phyloP scores from a whole-genome alignment of 768 basidiomycete genomes.

The Rossbeevera mucosa region DNA sequence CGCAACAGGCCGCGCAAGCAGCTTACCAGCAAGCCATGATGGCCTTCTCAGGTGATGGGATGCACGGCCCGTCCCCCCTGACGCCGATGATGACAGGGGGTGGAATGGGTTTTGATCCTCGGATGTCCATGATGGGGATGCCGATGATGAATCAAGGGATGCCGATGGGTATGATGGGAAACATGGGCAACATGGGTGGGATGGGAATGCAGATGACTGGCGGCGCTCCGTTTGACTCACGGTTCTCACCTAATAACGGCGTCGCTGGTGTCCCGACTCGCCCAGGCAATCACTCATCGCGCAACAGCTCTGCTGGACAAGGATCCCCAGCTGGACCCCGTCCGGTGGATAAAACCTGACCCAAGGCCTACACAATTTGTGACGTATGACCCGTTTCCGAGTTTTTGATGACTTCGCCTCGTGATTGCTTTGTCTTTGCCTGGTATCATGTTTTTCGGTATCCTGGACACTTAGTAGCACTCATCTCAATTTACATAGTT shows the following conservation, averaged over 20 bases:
- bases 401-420: conserved; percentile 8
- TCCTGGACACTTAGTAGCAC: conserved; percentile 9
- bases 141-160: conserved; percentile 54
- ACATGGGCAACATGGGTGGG: conserved; percentile 40
- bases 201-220: conserved; percentile 60
- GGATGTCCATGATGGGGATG: conserved; percentile 82
- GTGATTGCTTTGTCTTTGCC: conserved; percentile 8
- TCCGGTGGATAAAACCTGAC: conserved; percentile 30
- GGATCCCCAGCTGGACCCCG: conserved; percentile 47
- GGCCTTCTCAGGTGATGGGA: conserved; percentile 67
- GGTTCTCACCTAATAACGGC: conserved; percentile 39
- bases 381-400: conserved; percentile 3
- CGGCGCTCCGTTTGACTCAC: conserved; percentile 54
- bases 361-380: conserved; percentile 3
- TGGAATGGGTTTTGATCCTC: conserved; percentile 60
- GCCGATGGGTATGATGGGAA: conserved; percentile 25
- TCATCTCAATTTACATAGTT: conserved; percentile 18
- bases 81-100: conserved; percentile 57
- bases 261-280: conserved; percentile 27
- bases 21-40: conserved; percentile 91
- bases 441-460: conserved; percentile 13
- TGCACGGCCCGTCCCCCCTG: conserved; percentile 34
- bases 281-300: conserved; percentile 35
- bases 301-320: conserved; percentile 49
- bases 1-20: conserved; percentile 74